phyloP scores from a whole-genome alignment of 495 filamentous ascomycete species.

The Daldinia grandis region DNA sequence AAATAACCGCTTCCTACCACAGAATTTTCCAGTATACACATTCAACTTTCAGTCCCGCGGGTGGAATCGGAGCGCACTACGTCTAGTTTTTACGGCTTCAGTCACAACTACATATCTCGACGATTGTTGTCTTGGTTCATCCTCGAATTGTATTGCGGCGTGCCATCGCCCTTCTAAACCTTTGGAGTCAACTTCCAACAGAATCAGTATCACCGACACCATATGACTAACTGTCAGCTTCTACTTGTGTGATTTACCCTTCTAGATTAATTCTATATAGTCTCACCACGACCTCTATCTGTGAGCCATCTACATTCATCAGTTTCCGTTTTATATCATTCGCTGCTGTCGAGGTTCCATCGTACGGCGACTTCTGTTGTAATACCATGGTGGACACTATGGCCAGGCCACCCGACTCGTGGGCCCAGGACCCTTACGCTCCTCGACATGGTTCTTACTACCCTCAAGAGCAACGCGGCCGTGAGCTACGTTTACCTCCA shows the following conservation, averaged over 20 bases:
- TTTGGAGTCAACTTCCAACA: slow-evolving; percentile 13
- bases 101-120: slow-evolving; percentile 26
- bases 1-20: slow-evolving; percentile 37
- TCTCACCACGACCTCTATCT: slow-evolving; percentile 20
- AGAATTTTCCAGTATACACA: slow-evolving; percentile 24
- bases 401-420: slow-evolving; percentile 55
- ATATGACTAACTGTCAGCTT: slow-evolving; percentile 19
- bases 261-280: slow-evolving; percentile 37
- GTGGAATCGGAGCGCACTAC: slow-evolving; percentile 33
- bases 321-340: slow-evolving; percentile 33
- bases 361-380: slow-evolving; percentile 51
- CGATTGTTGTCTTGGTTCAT: slow-evolving; percentile 32
- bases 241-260: slow-evolving; percentile 23
- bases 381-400: slow-evolving; percentile 58
- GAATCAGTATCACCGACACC: slow-evolving; percentile 27
- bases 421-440: slow-evolving; percentile 52
- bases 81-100: slow-evolving; percentile 13
- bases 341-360: slow-evolving; percentile 52
- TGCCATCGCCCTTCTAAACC: slow-evolving; percentile 9
- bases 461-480: slow-evolving; percentile 47
- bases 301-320: slow-evolving; percentile 12
- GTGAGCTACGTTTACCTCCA: slow-evolving; percentile 43
- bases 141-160: slow-evolving; percentile 15
- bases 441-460: slow-evolving; percentile 52
- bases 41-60: slow-evolving; percentile 32